Evolutionary conservation across 1,284 basidiomycete species (phyloP).

Genomic region (Ganoderma meredithae): DNA sequence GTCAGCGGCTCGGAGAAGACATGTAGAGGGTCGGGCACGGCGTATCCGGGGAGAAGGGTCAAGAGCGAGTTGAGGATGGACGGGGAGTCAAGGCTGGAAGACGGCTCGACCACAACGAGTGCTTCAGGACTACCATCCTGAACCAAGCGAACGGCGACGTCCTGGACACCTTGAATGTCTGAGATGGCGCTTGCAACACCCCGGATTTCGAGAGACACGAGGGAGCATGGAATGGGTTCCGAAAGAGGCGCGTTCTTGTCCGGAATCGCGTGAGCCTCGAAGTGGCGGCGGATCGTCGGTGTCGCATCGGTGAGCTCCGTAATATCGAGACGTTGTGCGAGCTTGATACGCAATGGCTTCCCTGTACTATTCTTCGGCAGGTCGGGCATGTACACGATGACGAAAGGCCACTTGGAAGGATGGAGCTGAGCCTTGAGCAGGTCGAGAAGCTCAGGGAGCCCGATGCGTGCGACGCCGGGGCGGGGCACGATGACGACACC

Average conservation of each 20-base stretch:
- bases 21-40: constrained; percentile 47
- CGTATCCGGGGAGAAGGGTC: constrained; percentile 43
- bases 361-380: constrained; percentile 54
- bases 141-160: constrained; percentile 51
- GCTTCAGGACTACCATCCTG: constrained; percentile 47
- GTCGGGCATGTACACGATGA: constrained; percentile 51
- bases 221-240: constrained; percentile 47
- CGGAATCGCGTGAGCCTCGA: constrained; percentile 46
- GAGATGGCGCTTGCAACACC: constrained; percentile 54
- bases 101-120: constrained; percentile 40
- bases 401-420: constrained; percentile 56
- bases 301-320: constrained; percentile 45
- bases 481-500: constrained; percentile 50
- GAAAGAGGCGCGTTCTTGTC: constrained; percentile 44
- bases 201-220: constrained; percentile 42
- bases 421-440: constrained; percentile 51
- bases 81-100: constrained; percentile 21
- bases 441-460: constrained; percentile 51
- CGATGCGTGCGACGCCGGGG: constrained; percentile 43
- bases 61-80: constrained; percentile 36
- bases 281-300: constrained; percentile 48
- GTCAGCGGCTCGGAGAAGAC: constrained; percentile 24
- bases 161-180: constrained; percentile 52
- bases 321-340: constrained; percentile 49
- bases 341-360: constrained; percentile 53